Evolutionary conservation across 208 protist genomes (phyloP).

Genomic region (Wallacemonas sp.): DNA sequence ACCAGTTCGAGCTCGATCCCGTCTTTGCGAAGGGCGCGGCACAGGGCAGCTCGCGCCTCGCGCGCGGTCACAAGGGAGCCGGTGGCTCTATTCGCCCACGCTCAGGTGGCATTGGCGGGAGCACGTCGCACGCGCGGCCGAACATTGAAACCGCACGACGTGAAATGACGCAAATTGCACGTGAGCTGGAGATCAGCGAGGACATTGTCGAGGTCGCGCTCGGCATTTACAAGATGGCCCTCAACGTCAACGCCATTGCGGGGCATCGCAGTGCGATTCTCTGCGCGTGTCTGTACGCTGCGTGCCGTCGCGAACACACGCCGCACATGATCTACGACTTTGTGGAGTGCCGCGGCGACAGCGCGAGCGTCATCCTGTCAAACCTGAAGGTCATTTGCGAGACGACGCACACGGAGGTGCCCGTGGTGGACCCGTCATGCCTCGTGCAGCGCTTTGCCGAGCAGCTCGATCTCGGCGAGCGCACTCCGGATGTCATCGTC

Average conservation of each 20-base stretch:
- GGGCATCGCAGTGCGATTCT: slow-evolving; percentile 69
- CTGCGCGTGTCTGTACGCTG: slow-evolving; percentile 87
- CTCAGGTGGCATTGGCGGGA: slow-evolving; percentile 21
- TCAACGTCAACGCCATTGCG: slow-evolving; percentile 67
- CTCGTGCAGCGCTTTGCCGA: slow-evolving; percentile 87
- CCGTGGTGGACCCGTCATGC: slow-evolving; percentile 85
- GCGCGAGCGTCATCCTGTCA: slow-evolving; percentile 61
- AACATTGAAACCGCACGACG: slow-evolving; percentile 80
- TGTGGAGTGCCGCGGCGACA: slow-evolving; percentile 50
- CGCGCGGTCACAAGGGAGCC: slow-evolving; percentile 17
- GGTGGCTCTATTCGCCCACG: slow-evolving; percentile 57
- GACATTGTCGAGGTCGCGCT: slow-evolving; percentile 80
- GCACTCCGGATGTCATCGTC: slow-evolving; percentile 66
- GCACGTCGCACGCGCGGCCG: slow-evolving; percentile 41
- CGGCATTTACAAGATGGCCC: slow-evolving; percentile 81
- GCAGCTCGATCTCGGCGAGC: slow-evolving; percentile 78
- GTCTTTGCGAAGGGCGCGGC: slow-evolving; percentile 53
- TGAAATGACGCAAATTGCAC: slow-evolving; percentile 80
- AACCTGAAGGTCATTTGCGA: slow-evolving; percentile 80
- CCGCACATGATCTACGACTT: slow-evolving; percentile 93
- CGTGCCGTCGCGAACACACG: slow-evolving; percentile 76
- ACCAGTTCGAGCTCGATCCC: slow-evolving; percentile 83
- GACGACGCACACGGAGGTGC: slow-evolving; percentile 79
- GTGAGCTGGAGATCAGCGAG: slow-evolving; percentile 70
- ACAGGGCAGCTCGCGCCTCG: neutral